Evolutionary conservation across 345 rosid species (phyloP), one percentile per base, ranked within the genome.

Genomic region (Eutrema japonicum): DNA sequence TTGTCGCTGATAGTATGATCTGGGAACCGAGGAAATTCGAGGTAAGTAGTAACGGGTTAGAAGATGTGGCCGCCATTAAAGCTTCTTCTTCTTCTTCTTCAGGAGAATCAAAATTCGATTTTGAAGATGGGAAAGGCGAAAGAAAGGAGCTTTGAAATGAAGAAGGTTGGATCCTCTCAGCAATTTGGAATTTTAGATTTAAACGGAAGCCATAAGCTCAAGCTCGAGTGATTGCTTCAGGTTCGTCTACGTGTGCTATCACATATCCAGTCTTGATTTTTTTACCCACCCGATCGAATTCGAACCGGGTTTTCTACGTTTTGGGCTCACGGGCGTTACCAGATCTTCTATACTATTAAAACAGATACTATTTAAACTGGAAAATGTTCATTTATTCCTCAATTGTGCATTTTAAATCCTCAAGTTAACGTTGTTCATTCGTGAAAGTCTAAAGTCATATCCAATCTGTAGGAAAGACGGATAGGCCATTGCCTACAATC

Each of bases 21-120:
- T 71, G 74, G 42, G 86, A 54, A 66, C 84, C 84, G 27, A 72
- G 69, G 74, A 84, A 79, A 58, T 71, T 77, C 1, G 89, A 85
- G 36, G 82, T 82, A 54, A 80, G 84, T 10, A 72, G 48, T 37
- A 84, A 59, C 7, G 86, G 49, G 37, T 74, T 83, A 11, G 45
- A 41, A 41, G n/a, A 41, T 41, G 45, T 10, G n/a, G 90, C 56
- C 13, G 85, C 82, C 85, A 81, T 80, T 48, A 68, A 53, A 49
- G 60, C 32, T 33, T 53, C 22, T 49, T 13, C 3, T 9, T 8
- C 11, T 9, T 38, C 41, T 37, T 9, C 43, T 4, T 14, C 14
- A 14, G 8, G 51, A 8, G 66, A 1, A 51, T 59, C 2, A 27
- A 51, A 37, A 49, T n/a, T 38, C 11, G 51, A 47, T 50, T 12